These are phyloP conservation scores for Solanum peruvianum DNA, from an alignment of 257 asterid species.

Conservation along the genomic window DNA sequence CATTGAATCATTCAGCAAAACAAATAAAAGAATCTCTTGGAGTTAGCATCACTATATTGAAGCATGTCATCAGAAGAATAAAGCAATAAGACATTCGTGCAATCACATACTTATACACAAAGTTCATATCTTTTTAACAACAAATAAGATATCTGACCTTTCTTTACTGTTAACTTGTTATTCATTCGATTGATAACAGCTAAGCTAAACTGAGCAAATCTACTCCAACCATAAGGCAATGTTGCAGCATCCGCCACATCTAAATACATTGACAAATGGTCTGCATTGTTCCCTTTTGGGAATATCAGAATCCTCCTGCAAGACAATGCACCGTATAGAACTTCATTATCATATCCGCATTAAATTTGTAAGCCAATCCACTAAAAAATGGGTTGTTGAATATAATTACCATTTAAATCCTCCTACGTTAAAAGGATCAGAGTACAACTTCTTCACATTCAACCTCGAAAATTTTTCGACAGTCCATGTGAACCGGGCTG, in stretches of 20 bases:
- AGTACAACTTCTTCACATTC: conserved; percentile 50
- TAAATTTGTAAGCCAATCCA: neutral
- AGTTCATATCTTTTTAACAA: neutral
- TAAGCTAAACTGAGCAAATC: conserved; percentile 78
- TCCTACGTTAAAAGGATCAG: conserved; percentile 47
- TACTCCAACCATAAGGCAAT: conserved; percentile 82
- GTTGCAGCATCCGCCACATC: conserved; percentile 68
- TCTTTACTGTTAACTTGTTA: conserved; percentile 52
- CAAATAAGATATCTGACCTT: conserved; percentile 27
- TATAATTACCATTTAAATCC: conserved; percentile 49
- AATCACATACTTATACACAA: neutral
- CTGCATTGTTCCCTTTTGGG: conserved; percentile 83
- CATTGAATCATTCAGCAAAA: neutral
- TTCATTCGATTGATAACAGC: conserved; percentile 57
- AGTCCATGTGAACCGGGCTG: conserved; percentile 60
- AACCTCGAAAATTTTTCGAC: conserved; percentile 53
- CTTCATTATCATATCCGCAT: neutral
- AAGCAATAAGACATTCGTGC: neutral
- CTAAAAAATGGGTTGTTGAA: neutral
- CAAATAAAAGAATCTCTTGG: neutral
- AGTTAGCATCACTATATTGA: neutral
- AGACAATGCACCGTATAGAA: conserved; percentile 1
- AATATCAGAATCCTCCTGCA: conserved; percentile 76
- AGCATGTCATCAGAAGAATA: neutral
- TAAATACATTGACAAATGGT: conserved; percentile 69